Conservation (phyloP, 208 protist genomes). For the Crithidia brevicula region DNA sequence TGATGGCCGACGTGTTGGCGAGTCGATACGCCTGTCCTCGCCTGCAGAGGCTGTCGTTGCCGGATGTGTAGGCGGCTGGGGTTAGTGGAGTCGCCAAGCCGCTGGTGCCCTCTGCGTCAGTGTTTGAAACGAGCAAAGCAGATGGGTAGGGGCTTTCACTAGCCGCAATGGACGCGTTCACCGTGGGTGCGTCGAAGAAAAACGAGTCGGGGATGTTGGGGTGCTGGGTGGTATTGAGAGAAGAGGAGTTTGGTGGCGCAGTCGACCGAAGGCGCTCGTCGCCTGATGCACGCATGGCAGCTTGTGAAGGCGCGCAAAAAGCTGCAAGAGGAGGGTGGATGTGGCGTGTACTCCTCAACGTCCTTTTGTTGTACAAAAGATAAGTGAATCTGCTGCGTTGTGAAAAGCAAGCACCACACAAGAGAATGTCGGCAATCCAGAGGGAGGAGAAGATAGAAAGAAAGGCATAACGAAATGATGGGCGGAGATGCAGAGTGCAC, state of each 20-base stretch:
- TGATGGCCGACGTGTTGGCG: not conserved
- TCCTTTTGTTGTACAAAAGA: no score
- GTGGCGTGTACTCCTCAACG: no score
- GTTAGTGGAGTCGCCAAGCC: not conserved
- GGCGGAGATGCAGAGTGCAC: no score
- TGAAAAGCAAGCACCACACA: not conserved
- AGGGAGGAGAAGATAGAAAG: no score
- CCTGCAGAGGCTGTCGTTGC: not conserved
- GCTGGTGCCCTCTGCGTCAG: not conserved
- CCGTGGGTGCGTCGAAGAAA: conserved; percentile 17
- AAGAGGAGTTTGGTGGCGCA: not conserved
- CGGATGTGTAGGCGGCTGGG: not conserved
- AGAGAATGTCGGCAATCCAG: no score
- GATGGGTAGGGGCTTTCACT: not conserved
- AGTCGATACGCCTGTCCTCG: conserved; percentile 8
- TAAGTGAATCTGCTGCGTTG: no score
- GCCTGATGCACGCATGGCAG: not conserved
- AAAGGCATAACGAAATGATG: no score
- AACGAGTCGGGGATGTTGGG: not conserved
- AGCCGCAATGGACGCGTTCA: not conserved
- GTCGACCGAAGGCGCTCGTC: not conserved
- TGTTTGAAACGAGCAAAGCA: not conserved
- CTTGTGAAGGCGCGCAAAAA: no score
- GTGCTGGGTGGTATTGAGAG: not conserved
- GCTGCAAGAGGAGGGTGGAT: no score